These are phyloP conservation scores for Platanus orientalis DNA, from an alignment of 164 flowering plant genomes.

Conservation along the genomic window DNA sequence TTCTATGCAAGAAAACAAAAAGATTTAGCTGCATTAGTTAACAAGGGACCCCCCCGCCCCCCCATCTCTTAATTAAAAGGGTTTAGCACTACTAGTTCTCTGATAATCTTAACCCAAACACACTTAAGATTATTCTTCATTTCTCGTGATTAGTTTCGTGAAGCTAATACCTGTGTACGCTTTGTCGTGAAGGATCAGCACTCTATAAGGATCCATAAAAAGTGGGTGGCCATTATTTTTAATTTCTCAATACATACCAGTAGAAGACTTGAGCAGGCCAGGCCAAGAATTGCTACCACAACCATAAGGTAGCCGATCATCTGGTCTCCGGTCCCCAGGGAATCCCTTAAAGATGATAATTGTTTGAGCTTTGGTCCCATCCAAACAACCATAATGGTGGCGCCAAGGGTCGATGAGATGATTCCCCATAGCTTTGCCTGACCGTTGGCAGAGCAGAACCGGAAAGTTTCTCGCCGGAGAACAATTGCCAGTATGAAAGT, in stretches of 20 bases:
- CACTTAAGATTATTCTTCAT: too few species aligned
- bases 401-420: background rate
- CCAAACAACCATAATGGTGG: constrained; percentile 9
- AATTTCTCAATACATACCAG: constrained; percentile 14
- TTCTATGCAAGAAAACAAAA: too few species aligned
- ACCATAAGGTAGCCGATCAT: constrained; percentile 2
- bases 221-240: too few species aligned
- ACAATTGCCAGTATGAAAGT: constrained; percentile 7
- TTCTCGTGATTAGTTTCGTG: too few species aligned
- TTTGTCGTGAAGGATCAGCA: too few species aligned
- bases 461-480: constrained; percentile 6
- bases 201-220: too few species aligned
- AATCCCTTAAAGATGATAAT: background rate
- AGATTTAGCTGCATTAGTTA: too few species aligned
- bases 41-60: too few species aligned
- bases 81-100: too few species aligned
- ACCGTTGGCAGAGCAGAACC: constrained; percentile 1
- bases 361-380: constrained; percentile 4
- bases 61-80: too few species aligned
- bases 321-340: background rate
- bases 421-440: constrained; percentile 16
- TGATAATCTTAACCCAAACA: too few species aligned
- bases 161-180: too few species aligned
- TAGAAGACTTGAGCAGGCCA: background rate
- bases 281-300: background rate